Conservation (phyloP, 192 early-diverging fungal genomes). For the Coemansia brasiliensis region DNA sequence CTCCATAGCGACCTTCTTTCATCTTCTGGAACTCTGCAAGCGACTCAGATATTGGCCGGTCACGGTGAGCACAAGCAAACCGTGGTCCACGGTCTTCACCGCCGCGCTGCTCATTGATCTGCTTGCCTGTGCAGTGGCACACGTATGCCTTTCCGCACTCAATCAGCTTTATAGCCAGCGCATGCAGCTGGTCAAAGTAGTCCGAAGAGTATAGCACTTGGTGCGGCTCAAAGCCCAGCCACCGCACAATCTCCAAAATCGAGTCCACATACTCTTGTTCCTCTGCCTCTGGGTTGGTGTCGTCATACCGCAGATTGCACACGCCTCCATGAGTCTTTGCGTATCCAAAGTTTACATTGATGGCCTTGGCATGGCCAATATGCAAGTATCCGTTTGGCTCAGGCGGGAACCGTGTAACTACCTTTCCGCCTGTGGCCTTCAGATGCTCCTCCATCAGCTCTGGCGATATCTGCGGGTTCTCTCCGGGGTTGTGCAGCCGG, state of each 20-base stretch:
- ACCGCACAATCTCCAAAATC: constrained; percentile 89
- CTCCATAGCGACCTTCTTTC: constrained; percentile 95
- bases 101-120: constrained; percentile 90
- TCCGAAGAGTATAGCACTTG: constrained; percentile 96
- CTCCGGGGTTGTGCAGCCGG: constrained; percentile 91
- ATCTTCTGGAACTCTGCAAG: constrained; percentile 93
- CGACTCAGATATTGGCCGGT: constrained; percentile 90
- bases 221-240: constrained; percentile 94
- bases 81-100: constrained; percentile 78
- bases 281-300: constrained; percentile 91
- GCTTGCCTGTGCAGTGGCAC: constrained; percentile 93
- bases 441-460: constrained; percentile 89
- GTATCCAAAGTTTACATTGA: constrained; percentile 99
- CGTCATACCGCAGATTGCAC: constrained; percentile 89
- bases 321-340: constrained; percentile 86
- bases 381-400: constrained; percentile 99
- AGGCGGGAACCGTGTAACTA: constrained; percentile 98
- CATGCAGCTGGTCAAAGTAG: constrained; percentile 95
- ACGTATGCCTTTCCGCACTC: constrained; percentile 88
- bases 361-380: constrained; percentile 99
- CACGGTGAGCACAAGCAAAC: constrained; percentile 85
- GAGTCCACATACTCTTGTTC: constrained; percentile 94
- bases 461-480: constrained; percentile 93
- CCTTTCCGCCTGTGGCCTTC: constrained; percentile 83
- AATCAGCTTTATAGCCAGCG: constrained; percentile 90